Conservation (phyloP, 768 basidiomycete genomes). For the Cyathus striatus region DNA sequence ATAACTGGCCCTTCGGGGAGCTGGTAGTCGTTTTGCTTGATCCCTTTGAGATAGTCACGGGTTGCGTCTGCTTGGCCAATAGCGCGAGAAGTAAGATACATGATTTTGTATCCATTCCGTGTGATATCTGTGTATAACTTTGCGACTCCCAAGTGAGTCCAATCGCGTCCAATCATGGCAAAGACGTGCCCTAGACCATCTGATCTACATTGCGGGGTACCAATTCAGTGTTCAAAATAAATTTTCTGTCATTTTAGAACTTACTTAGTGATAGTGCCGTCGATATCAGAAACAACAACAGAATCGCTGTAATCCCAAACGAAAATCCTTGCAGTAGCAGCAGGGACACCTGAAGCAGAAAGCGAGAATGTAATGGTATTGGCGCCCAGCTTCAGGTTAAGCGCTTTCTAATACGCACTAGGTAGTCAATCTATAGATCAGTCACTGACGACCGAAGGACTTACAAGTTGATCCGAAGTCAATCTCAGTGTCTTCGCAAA, state of each 20-base stretch:
- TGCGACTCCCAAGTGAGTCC: slow-evolving; percentile 96
- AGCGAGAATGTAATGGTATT: slow-evolving; percentile 94
- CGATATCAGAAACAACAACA: slow-evolving; percentile 94
- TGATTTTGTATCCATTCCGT: slow-evolving; percentile 95
- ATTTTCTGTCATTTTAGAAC: no score
- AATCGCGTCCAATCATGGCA: slow-evolving; percentile 96
- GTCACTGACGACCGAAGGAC: no score
- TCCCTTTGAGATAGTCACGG: slow-evolving; percentile 87
- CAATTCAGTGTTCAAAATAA: no score
- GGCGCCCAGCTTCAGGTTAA: slow-evolving; percentile 79
- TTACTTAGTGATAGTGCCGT: slow-evolving; percentile 98
- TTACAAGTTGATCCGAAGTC: slow-evolving; percentile 90
- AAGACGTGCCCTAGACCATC: slow-evolving; percentile 96
- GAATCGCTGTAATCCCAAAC: slow-evolving; percentile 91
- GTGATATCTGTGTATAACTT: slow-evolving; percentile 95
- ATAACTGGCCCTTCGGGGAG: slow-evolving; percentile 98
- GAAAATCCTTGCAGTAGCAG: slow-evolving; percentile 90
- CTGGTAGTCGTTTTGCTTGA: slow-evolving; percentile 93
- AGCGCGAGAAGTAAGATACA: slow-evolving; percentile 95
- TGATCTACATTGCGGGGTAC: slow-evolving; percentile 74
- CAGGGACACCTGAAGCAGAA: slow-evolving; percentile 73
- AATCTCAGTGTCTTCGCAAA: slow-evolving; percentile 91
- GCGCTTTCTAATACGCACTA: slow-evolving; percentile 70
- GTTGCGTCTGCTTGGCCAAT: slow-evolving; percentile 98
- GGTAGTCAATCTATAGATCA: no score